Evolutionary conservation across 345 rosid species (phyloP).

Genomic region (Luvunga scandens): DNA sequence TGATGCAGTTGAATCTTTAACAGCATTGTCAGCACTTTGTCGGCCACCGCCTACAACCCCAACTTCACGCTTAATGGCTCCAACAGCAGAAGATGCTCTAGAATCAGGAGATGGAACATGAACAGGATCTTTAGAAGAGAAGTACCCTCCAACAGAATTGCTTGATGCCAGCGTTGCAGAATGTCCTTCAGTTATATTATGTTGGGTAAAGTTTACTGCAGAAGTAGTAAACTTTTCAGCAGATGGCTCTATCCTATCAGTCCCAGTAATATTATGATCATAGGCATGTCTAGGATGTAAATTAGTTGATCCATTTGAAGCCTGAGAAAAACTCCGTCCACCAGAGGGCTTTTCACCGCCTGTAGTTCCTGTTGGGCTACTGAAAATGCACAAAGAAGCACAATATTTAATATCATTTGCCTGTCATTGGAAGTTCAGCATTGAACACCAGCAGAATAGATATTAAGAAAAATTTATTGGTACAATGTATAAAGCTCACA

Average conservation of each 20-base stretch:
- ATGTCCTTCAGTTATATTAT: constrained; percentile 34
- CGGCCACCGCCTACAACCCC: constrained; percentile 75
- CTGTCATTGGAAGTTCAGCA: neutral
- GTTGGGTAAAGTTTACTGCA: constrained; percentile 17
- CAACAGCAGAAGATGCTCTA: constrained; percentile 66
- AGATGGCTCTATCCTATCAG: constrained; percentile 24
- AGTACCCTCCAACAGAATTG: constrained; percentile 79
- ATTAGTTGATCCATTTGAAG: constrained; percentile 33
- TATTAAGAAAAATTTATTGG: neutral
- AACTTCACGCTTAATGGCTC: constrained; percentile 93
- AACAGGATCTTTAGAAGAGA: constrained; percentile 88
- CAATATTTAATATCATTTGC: constrained; percentile 1
- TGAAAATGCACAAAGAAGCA: constrained; percentile 17
- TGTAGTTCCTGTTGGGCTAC: constrained; percentile 39
- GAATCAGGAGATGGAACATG: constrained; percentile 95
- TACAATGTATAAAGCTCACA: neutral
- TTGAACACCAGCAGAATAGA: constrained; percentile 1
- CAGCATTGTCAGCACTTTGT: constrained; percentile 49
- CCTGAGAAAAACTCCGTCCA: constrained; percentile 26
- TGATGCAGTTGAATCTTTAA: constrained; percentile 42
- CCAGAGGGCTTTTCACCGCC: constrained; percentile 38
- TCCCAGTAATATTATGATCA: constrained; percentile 29
- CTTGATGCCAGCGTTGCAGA: constrained; percentile 41
- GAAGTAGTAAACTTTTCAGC: constrained; percentile 36
- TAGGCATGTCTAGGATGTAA: constrained; percentile 31